phyloP scores from a whole-genome alignment of 441 rosid genomes.

The Mallotus japonicus region DNA sequence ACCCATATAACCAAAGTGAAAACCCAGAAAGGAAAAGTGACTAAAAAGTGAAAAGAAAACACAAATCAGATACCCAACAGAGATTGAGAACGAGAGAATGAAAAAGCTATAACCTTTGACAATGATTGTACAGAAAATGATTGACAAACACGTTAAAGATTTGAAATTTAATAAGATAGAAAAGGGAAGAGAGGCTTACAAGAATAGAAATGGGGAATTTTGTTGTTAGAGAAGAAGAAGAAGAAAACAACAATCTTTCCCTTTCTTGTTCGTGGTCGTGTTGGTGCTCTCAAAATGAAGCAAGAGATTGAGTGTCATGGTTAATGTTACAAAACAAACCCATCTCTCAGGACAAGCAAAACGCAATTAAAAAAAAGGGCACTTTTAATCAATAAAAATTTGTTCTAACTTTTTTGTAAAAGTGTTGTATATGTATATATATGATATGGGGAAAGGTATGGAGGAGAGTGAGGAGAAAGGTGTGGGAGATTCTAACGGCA shows the following conservation, averaged over 20 bases:
- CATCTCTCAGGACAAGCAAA: not conserved
- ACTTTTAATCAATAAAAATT: too few relatives aligned
- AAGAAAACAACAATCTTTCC: conserved; percentile 35
- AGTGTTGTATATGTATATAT: too few relatives aligned
- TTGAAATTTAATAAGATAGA: conserved; percentile 16
- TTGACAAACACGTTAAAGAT: conserved; percentile 1
- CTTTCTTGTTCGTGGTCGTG: not conserved
- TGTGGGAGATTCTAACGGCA: conserved; percentile 6
- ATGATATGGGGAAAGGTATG: too few relatives aligned
- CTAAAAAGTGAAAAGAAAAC: conserved; percentile 1
- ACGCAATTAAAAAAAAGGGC: too few relatives aligned
- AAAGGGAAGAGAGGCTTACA: conserved; percentile 22
- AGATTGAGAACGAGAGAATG: conserved; percentile 4
- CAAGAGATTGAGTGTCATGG: conserved; percentile 42
- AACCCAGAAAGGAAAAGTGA: conserved; percentile 1
- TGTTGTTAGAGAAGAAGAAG: conserved; percentile 14
- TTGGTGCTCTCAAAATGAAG: conserved; percentile 32
- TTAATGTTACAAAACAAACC: conserved; percentile 1
- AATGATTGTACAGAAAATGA: conserved; percentile 11
- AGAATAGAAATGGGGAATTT: conserved; percentile 37
- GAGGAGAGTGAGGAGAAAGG: too few relatives aligned
- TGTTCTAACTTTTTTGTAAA: too few relatives aligned
- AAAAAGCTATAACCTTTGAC: conserved; percentile 24
- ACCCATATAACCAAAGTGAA: not conserved
- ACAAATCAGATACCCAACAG: conserved; percentile 3